A percentile compares a stretch with the other conserved stretches of the same genome.
Conservation (phyloP, 495 filamentous ascomycete species). For the Lentithecium fluviatile region DNA sequence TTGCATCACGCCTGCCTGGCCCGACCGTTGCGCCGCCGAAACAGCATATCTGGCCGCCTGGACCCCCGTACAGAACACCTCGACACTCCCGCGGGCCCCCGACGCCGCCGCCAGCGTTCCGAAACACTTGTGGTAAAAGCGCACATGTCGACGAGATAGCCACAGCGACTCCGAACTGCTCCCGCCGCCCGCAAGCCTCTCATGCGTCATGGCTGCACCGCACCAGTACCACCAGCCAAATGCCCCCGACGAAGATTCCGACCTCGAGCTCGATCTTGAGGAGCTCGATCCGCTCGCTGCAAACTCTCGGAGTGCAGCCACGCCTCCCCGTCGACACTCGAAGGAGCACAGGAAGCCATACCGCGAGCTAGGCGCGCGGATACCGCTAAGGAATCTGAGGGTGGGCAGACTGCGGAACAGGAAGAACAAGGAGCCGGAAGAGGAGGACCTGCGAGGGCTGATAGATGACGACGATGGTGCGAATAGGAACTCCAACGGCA, state of each 20-base stretch:
- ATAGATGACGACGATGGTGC: conserved; percentile 37
- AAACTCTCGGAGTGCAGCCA: conserved; percentile 13
- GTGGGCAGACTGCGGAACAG: conserved; percentile 35
- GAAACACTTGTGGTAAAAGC: not conserved
- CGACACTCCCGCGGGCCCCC: conserved; percentile 12
- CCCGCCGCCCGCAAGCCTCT: not conserved
- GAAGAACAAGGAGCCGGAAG: conserved; percentile 28
- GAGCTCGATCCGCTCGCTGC: conserved; percentile 43
- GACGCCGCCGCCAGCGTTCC: not conserved
- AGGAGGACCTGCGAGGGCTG: conserved; percentile 39
- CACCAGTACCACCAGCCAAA: conserved; percentile 41
- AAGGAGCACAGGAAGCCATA: conserved; percentile 24
- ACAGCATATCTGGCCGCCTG: not conserved
- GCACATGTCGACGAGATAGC: conserved; percentile 16
- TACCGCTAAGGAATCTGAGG: conserved; percentile 44
- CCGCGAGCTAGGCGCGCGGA: conserved; percentile 38
- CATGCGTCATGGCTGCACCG: conserved; percentile 42
- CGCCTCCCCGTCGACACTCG: conserved; percentile 22
- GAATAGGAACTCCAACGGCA: conserved; percentile 36
- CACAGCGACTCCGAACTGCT: not conserved
- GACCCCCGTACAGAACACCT: not conserved
- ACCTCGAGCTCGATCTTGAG: conserved; percentile 44
- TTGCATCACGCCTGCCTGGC: not conserved
- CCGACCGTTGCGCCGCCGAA: not conserved
- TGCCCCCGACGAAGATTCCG: conserved; percentile 37